phyloP scores from a whole-genome alignment of 768 basidiomycete species.

The Leccinum barrowsii region DNA sequence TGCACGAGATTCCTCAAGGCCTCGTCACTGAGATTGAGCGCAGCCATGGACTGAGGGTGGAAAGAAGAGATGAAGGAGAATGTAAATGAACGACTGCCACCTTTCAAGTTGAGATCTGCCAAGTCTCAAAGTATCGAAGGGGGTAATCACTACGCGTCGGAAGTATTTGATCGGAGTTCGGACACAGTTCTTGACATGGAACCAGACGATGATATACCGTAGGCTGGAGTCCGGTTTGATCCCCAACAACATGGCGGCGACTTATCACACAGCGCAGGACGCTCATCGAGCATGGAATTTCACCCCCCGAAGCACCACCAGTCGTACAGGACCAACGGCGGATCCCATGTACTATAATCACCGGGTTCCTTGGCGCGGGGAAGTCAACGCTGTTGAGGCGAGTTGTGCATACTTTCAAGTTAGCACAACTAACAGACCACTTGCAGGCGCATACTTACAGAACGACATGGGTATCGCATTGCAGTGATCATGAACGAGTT shows the following conservation, averaged over 20 bases:
- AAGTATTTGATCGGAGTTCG: slow-evolving; percentile 26
- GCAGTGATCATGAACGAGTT: slow-evolving; percentile 99
- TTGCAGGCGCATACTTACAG: slow-evolving; percentile 79
- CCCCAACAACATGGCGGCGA: neutral
- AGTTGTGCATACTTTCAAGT: neutral
- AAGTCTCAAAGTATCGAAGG: neutral
- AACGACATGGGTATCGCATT: slow-evolving; percentile 91
- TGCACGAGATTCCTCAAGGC: slow-evolving; percentile 62
- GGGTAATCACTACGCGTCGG: slow-evolving; percentile 13
- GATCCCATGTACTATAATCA: slow-evolving; percentile 91
- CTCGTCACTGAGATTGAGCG: slow-evolving; percentile 33
- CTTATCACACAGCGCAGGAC: slow-evolving; percentile 19
- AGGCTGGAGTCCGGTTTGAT: slow-evolving; percentile 23
- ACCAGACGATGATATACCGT: slow-evolving; percentile 62
- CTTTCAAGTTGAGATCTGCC: neutral
- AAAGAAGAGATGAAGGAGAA: neutral
- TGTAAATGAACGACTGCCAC: neutral
- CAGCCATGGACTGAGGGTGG: slow-evolving; percentile 9
- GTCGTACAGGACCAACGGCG: slow-evolving; percentile 23
- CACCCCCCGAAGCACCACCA: neutral
- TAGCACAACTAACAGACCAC: neutral
- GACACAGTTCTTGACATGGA: slow-evolving; percentile 35
- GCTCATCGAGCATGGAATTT: slow-evolving; percentile 30
- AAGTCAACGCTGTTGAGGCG: slow-evolving; percentile 90
- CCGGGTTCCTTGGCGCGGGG: slow-evolving; percentile 91